Evolutionary conservation across 805 yeast species (phyloP), one percentile per base, ranked within the genome.

Genomic region (Candida nemodendra): DNA sequence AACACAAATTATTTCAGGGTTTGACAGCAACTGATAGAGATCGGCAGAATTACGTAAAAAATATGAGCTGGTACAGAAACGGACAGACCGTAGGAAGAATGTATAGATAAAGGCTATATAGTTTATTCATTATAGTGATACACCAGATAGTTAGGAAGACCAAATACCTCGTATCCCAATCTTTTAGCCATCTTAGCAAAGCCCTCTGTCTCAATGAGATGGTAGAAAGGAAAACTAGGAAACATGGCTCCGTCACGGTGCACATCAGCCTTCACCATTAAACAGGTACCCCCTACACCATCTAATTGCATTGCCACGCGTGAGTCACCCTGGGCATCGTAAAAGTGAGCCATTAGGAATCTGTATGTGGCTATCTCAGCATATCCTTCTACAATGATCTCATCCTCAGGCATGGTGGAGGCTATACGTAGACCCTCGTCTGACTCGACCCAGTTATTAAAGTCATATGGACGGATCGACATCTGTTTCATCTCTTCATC

Each of bases 201-300:
- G 13, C 99, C 99, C 66, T 93, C 99, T 8, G 97, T 90, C 69
- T 93, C 99, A 47, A 93, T 89, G 62, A 93, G 73, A 62, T 93
- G 95, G 62, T 91, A 90, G 71, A 93, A 93, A 43, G 99, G 93
- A 78, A 93, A 93, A 34, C 95, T 86, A 13, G 99, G 99, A 78
- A 93, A 93, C 97, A 93, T 91, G 38, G 98, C 98, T 35, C 99
- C 99, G 62, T 93, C 99, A 61, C 99, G 76, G 65, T 93, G 99
- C 37, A 93, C 99, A 51, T 90, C 97, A 9, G 97, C 95, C 59
- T 91, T 88, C 21, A 93, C 99, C 65, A 93, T 62, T 22, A 95
- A 81, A 29, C 97, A 95, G 16, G 97, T 95, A 46, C 97, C 98
- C 37, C 99, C 99, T 41, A 93, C 98, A 60, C 99, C 99, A 61